Conservation (phyloP, 805 yeast genomes). For the Torulaspora delbrueckii region DNA sequence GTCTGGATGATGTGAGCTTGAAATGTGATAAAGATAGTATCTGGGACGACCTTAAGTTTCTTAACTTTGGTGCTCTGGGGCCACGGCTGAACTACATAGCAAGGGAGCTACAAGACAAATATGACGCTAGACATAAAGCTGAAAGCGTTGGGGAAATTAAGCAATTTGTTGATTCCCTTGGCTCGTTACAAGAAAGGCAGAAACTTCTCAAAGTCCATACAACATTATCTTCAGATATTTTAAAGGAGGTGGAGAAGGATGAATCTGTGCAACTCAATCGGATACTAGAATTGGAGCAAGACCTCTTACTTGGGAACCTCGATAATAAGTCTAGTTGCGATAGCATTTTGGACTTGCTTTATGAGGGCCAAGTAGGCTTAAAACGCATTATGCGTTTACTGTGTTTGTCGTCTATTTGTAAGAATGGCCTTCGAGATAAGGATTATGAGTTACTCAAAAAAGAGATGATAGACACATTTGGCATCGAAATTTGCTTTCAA, state of each 20-base stretch:
- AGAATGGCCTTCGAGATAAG: conserved; percentile 62
- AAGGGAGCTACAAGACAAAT: conserved; percentile 60
- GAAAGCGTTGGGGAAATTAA: conserved; percentile 62
- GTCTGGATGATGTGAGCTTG: conserved; percentile 20
- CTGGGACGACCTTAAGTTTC: conserved; percentile 47
- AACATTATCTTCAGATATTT: conserved; percentile 58
- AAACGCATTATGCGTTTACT: conserved; percentile 49
- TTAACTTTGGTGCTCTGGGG: conserved; percentile 80
- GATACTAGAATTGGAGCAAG: conserved; percentile 62
- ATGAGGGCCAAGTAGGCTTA: conserved; percentile 38
- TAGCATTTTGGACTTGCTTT: conserved; percentile 47
- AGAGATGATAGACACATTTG: conserved; percentile 60
- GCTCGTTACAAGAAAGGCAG: conserved; percentile 62
- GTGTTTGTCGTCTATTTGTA: conserved; percentile 54
- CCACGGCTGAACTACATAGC: conserved; percentile 66
- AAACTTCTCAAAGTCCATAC: conserved; percentile 70
- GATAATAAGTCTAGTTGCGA: conserved; percentile 38
- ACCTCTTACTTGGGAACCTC: conserved; percentile 51
- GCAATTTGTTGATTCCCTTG: conserved; percentile 63
- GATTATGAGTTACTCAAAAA: conserved; percentile 53
- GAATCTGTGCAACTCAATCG: conserved; percentile 37
- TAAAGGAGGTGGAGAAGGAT: conserved; percentile 41
- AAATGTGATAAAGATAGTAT: conserved; percentile 25
- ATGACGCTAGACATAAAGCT: conserved; percentile 54
- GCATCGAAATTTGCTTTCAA: conserved; percentile 39